Percentiles rank a stretch among this genome's conserved stretches.
phyloP scores from a whole-genome alignment of 192 early-diverging fungal species.

The Coemansia sp. region DNA sequence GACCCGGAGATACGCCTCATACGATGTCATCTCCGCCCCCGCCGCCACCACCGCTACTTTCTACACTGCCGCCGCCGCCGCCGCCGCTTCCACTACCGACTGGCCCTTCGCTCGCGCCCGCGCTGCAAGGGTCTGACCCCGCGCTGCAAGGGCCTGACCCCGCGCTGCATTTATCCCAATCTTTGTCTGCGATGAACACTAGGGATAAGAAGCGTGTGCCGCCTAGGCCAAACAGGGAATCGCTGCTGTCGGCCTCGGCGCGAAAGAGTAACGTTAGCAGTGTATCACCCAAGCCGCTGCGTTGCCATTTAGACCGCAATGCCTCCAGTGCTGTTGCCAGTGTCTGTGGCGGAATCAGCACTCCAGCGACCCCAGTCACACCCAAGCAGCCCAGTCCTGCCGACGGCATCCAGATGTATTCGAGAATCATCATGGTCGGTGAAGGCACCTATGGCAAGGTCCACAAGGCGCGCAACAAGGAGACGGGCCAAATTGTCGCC shows the following conservation, averaged over 20 bases:
- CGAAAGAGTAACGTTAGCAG: not conserved
- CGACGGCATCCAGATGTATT: constrained; percentile 64
- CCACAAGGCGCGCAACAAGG: constrained; percentile 74
- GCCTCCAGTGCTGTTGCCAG: constrained; percentile 3
- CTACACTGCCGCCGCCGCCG: constrained; percentile 10
- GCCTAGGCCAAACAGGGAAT: not conserved
- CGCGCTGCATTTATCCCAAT: constrained; percentile 13
- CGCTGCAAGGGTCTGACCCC: not conserved
- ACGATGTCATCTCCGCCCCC: constrained; percentile 20
- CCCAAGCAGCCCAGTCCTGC: constrained; percentile 43
- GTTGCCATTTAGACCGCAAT: not conserved
- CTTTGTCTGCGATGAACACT: not conserved
- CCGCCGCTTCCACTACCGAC: constrained; percentile 14
- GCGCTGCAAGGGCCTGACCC: constrained; percentile 7
- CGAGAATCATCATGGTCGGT: constrained; percentile 76
- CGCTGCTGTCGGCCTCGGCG: not conserved
- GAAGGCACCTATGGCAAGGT: constrained; percentile 88
- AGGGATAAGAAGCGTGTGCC: constrained; percentile 4
- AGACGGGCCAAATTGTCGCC: constrained; percentile 72
- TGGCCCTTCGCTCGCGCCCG: not conserved
- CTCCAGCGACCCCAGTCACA: constrained; percentile 45
- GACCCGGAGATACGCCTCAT: not conserved
- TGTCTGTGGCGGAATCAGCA: constrained; percentile 17
- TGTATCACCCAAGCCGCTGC: not conserved
- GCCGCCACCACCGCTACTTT: constrained; percentile 22